Percentiles rank a stretch among this genome's conserved stretches.
These are phyloP conservation scores for Canavalia ensiformis DNA, from an alignment of 306 rosid genomes.

Conservation along the genomic window DNA sequence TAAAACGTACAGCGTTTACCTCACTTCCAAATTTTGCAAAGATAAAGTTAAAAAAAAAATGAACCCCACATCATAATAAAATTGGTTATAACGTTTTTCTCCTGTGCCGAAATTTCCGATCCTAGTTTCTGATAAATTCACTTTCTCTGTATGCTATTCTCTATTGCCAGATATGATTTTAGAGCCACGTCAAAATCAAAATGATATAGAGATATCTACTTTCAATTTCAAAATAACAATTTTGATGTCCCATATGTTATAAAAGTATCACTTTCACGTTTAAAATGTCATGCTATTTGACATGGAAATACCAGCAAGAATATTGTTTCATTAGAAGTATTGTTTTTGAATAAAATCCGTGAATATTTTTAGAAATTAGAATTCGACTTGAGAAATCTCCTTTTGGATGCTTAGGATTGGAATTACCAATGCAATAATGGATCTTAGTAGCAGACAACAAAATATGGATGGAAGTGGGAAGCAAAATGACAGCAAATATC, in stretches of 20 bases:
- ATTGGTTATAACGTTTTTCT: not conserved
- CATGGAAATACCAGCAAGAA: constrained; percentile 1
- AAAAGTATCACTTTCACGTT: constrained; percentile 17
- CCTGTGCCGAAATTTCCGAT: not conserved
- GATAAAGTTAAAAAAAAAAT: not conserved
- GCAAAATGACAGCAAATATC: constrained; percentile 26
- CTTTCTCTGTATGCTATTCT: not conserved
- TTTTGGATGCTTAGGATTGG: not conserved
- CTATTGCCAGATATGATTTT: constrained; percentile 3
- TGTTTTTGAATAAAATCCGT: not conserved
- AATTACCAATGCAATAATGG: constrained; percentile 35
- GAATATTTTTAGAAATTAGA: not conserved
- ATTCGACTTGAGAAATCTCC: constrained; percentile 3
- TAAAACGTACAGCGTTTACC: not conserved
- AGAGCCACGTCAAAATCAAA: constrained; percentile 36
- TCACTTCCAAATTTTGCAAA: constrained; percentile 5
- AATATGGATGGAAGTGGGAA: constrained; percentile 38
- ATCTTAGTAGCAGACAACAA: constrained; percentile 28
- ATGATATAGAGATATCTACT: not conserved
- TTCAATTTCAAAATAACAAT: constrained; percentile 17
- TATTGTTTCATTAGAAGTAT: constrained; percentile 5
- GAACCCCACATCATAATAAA: not conserved
- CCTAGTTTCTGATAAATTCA: not conserved
- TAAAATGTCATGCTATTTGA: not conserved
- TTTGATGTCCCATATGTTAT: constrained; percentile 20